phyloP scores from a whole-genome alignment of 2,329 filamentous ascomycete species.

The Ilyonectria robusta region DNA sequence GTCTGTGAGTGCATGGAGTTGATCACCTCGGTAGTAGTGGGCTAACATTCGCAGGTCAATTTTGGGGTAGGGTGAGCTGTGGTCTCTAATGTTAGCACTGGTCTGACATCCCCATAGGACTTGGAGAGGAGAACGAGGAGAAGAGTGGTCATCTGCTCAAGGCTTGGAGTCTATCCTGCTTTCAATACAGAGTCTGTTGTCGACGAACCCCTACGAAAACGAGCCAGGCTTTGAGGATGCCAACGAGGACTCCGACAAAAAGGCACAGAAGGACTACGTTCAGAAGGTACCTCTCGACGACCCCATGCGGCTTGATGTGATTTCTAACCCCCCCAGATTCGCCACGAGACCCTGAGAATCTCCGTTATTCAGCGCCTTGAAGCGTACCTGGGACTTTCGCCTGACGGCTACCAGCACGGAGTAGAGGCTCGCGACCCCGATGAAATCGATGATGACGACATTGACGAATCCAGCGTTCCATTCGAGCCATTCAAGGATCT shows the following conservation, averaged over 20 bases:
- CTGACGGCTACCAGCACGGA: conserved; percentile 59
- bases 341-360: conserved; percentile 89
- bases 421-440: conserved; percentile 53
- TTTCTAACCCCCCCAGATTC: conserved; percentile 72
- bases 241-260: conserved; percentile 77
- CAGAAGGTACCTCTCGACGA: conserved; percentile 73
- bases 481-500: conserved; percentile 93
- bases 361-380: conserved; percentile 90
- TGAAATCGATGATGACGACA: conserved; percentile 63
- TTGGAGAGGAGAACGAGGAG: conserved; percentile 90
- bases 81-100: neutral
- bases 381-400: conserved; percentile 77
- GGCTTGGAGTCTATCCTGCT: conserved; percentile 94
- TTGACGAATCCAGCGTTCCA: conserved; percentile 68
- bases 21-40: neutral
- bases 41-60: conserved; percentile 77
- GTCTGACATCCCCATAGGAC: conserved; percentile 71
- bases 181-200: conserved; percentile 97
- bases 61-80: conserved; percentile 73
- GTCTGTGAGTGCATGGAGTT: conserved; percentile 74
- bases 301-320: neutral
- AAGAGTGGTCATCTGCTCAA: conserved; percentile 97
- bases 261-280: conserved; percentile 81
- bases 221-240: conserved; percentile 93
- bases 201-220: conserved; percentile 92